Evolutionary conservation across 2,329 filamentous ascomycete genomes (phyloP), one percentile per base, ranked within the genome.

Genomic region (Chrysosporium queenslandicum): DNA sequence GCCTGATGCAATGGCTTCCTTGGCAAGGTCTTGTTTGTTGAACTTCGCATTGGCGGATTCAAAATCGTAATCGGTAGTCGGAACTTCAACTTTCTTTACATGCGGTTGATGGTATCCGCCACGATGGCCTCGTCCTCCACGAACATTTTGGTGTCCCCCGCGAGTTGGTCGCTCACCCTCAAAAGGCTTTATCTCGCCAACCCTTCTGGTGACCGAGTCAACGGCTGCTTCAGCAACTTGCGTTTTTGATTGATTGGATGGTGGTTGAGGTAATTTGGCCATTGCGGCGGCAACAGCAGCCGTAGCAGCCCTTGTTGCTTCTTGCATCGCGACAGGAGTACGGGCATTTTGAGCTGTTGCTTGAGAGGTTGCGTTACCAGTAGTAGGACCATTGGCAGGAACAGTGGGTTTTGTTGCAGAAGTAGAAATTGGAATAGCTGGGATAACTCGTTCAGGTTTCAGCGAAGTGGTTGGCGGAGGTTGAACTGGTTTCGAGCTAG

Each of bases 41-140:
- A 94, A 94, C 67, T 90, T 92, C 46, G 86, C 86, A 65, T 94
- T 94, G 25, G 86, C 77, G 14, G 79, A 80, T 60, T 85, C 86
- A 64, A 98, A 98, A 64, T 98, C 91, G 61, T 90, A 98, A 64
- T 97, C 92, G 1, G 87, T 83, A 45, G 85, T 80, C 0, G 92
- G 92, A 2, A 98, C 87, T 50, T 95, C 90, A 29, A 97, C 81
- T 71, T 87, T 92, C 60, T 77, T 73, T 46, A 76, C 71, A 54
- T 72, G 66, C 43, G 66, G 64, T 32, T 70, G 72, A 39, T 67
- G 61, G 12, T 72, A 65, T 53, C 67, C 63, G 48, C 68, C 62
- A 42, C 75, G 72, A 54, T 71, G 64, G 39, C 67, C 70, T 51
- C 74, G 67, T 30, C 71, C 72, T 42, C 77, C 74, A 48, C 77